Evolutionary conservation across 2,329 filamentous ascomycete genomes (phyloP).

Genomic region (Paecilomyces dactylethromorphus): DNA sequence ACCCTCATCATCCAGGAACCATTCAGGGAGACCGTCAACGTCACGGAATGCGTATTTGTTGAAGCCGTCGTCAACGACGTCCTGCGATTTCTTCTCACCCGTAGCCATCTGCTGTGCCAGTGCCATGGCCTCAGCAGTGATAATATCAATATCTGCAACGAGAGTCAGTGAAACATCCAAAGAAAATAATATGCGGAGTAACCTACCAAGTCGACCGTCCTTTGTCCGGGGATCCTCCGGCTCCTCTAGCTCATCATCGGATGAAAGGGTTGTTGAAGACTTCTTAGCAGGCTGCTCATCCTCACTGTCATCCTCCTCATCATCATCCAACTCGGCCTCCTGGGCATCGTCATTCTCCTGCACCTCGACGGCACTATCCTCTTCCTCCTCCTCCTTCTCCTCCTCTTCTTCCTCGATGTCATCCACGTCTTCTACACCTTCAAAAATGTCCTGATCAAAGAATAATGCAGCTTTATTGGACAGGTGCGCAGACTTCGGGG

Average conservation of each 20-base stretch:
- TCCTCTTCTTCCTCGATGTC: conserved; percentile 42
- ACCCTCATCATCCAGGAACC: conserved; percentile 92
- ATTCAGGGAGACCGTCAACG: conserved; percentile 84
- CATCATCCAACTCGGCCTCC: conserved; percentile 5
- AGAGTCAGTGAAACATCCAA: conserved; percentile 15
- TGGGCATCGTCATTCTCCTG: conserved; percentile 20
- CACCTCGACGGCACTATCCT: conserved; percentile 33
- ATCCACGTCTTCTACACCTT: conserved; percentile 64
- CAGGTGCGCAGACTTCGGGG: conserved; percentile 46
- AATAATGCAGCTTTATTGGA: conserved; percentile 81
- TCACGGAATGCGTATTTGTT: conserved; percentile 91
- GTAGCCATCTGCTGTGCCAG: conserved; percentile 86
- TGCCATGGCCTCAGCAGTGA: conserved; percentile 99
- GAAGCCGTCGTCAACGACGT: conserved; percentile 85
- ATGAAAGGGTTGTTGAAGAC: conserved; percentile 19
- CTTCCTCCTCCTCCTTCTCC: conserved; percentile 16
- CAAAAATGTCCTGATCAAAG: conserved; percentile 93
- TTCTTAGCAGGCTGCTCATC: conserved; percentile 2
- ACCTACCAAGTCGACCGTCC: conserved; percentile 39
- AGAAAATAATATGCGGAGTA: conserved; percentile 12
- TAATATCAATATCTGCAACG: conserved; percentile 80
- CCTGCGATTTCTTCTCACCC: conserved; percentile 70
- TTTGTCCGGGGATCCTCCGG: conserved; percentile 32
- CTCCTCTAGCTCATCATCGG: conserved; percentile 30
- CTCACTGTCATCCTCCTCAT: not conserved